Evolutionary conservation across 2,329 filamentous ascomycete genomes (phyloP).

Genomic region (Cordyceps javanica): DNA sequence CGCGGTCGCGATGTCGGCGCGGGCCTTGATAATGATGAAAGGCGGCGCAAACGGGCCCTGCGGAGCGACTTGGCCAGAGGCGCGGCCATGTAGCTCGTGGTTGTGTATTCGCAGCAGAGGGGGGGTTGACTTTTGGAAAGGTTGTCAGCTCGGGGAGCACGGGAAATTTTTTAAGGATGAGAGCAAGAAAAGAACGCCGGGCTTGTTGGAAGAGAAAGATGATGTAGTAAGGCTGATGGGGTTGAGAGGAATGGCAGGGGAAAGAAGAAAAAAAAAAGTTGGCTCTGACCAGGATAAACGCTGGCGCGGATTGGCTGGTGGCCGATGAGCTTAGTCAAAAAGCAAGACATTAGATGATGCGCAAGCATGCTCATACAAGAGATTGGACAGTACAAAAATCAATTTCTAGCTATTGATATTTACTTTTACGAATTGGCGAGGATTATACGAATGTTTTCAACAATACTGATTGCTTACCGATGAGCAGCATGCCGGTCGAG

Average conservation of each 20-base stretch:
- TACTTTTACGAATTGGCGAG: too few species aligned
- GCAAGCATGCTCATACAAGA: too few species aligned
- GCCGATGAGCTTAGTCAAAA: too few species aligned
- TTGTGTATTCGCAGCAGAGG: neutral
- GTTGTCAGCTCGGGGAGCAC: neutral
- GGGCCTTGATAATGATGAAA: neutral
- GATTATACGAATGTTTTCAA: too few species aligned
- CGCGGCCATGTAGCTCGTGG: neutral
- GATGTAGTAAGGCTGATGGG: neutral
- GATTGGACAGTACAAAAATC: too few species aligned
- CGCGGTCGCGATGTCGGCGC: conserved; percentile 14
- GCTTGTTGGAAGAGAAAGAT: neutral
- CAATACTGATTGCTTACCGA: too few species aligned
- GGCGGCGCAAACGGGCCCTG: conserved; percentile 7
- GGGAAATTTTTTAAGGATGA: too few species aligned
- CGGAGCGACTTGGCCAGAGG: neutral
- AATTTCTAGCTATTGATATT: too few species aligned
- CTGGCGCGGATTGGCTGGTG: conserved; percentile 1
- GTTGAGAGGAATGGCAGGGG: neutral
- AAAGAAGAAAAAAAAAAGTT: neutral
- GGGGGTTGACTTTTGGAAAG: too few species aligned
- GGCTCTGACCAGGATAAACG: neutral
- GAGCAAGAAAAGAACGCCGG: neutral
- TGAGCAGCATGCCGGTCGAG: too few species aligned
- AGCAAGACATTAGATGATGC: too few species aligned